phyloP scores from a whole-genome alignment of 768 basidiomycete species.

The Antrodiella citrinella region DNA sequence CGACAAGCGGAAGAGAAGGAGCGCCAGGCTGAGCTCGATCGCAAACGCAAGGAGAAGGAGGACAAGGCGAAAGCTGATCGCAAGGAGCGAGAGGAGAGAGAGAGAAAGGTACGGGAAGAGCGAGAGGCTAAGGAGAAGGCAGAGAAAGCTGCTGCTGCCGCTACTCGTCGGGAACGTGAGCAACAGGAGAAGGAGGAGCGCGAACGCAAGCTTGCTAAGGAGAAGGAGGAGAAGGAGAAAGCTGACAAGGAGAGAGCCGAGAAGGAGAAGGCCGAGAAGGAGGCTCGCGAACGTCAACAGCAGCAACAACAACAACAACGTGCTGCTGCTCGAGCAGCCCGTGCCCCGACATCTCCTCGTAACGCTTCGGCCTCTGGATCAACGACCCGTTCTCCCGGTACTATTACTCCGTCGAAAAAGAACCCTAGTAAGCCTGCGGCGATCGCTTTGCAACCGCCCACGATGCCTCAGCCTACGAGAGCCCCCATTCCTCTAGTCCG shows the following conservation, averaged over 20 bases:
- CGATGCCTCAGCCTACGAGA: slow-evolving; percentile 26
- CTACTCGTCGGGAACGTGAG: slow-evolving; percentile 30
- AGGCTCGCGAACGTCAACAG: slow-evolving; percentile 23
- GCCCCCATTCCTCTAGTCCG: slow-evolving; percentile 26
- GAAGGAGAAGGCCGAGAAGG: slow-evolving; percentile 24
- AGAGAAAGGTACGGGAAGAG: slow-evolving; percentile 59
- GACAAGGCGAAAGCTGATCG: slow-evolving; percentile 46
- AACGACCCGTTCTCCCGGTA: slow-evolving; percentile 38
- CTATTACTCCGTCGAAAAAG: slow-evolving; percentile 51
- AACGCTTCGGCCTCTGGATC: slow-evolving; percentile 40
- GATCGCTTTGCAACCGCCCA: slow-evolving; percentile 12
- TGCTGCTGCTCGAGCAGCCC: slow-evolving; percentile 36
- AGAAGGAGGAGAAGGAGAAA: slow-evolving; percentile 23
- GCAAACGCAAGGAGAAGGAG: slow-evolving; percentile 68
- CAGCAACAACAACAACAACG: slow-evolving; percentile 41
- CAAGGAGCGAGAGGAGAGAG: slow-evolving; percentile 50
- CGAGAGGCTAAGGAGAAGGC: slow-evolving; percentile 39
- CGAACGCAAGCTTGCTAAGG: slow-evolving; percentile 30
- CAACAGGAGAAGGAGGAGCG: slow-evolving; percentile 59
- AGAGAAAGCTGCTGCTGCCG: slow-evolving; percentile 18
- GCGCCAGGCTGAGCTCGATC: slow-evolving; percentile 67
- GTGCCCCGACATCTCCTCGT: slow-evolving; percentile 45
- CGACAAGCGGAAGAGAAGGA: slow-evolving; percentile 76
- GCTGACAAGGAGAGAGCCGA: slow-evolving; percentile 19
- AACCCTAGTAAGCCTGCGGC: slow-evolving; percentile 40